Conservation (phyloP, 352 stramenopile species). For the Sclerospora graminicola region DNA sequence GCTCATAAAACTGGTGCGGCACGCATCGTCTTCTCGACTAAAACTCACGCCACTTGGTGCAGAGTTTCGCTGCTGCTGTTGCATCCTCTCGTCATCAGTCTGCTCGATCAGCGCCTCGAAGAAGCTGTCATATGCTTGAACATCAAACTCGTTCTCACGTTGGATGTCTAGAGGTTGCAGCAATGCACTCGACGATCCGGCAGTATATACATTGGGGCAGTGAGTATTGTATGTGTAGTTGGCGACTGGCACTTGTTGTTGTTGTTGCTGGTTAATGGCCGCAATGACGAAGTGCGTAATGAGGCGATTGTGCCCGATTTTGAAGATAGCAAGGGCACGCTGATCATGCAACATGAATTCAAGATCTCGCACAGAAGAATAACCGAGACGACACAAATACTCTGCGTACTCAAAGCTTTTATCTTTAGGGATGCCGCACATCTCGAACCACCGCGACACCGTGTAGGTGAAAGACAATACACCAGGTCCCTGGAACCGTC, state of each 20-base stretch:
- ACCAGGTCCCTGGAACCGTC: conserved; percentile 28
- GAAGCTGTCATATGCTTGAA: conserved; percentile 43
- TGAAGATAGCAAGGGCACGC: conserved; percentile 30
- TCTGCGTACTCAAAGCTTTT: conserved; percentile 46
- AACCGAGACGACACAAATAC: conserved; percentile 43
- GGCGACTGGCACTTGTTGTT: conserved; percentile 14
- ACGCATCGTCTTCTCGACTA: conserved; percentile 13
- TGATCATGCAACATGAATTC: conserved; percentile 49
- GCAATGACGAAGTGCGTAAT: conserved; percentile 32
- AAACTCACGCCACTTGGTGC: conserved; percentile 2
- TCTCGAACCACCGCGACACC: conserved; percentile 52
- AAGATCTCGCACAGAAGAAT: conserved; percentile 44
- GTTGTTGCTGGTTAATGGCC: conserved; percentile 14
- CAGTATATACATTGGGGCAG: conserved; percentile 20
- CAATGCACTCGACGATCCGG: conserved; percentile 30
- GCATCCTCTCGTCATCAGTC: conserved; percentile 19
- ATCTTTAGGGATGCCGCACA: conserved; percentile 37
- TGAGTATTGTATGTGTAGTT: conserved; percentile 23
- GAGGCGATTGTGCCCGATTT: conserved; percentile 34
- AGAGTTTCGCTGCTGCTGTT: conserved; percentile 17
- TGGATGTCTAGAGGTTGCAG: conserved; percentile 44
- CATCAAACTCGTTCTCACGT: conserved; percentile 38
- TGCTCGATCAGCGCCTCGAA: conserved; percentile 45
- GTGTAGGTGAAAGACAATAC: conserved; percentile 27
- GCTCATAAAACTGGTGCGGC: conserved; percentile 8